Conservation (phyloP, 1,139 yeast genomes). For the Candida anutae region DNA sequence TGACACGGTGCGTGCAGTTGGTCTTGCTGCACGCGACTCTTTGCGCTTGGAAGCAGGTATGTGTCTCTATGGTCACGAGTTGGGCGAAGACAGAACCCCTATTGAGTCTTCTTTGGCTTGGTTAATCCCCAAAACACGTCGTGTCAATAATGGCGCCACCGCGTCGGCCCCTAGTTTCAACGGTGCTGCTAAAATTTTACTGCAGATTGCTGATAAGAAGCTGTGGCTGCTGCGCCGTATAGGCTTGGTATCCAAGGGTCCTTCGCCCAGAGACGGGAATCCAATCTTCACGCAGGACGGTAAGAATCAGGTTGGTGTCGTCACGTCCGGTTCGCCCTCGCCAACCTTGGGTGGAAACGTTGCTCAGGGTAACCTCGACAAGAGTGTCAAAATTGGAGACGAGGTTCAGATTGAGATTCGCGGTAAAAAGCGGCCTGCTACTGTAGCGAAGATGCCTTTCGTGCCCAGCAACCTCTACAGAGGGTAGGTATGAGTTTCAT, state of each 20-base stretch:
- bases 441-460: constrained; percentile 75
- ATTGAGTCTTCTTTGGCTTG: constrained; percentile 83
- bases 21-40: constrained; percentile 95
- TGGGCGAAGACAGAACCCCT: constrained; percentile 76
- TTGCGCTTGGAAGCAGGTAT: constrained; percentile 94
- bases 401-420: constrained; percentile 68
- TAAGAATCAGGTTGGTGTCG: constrained; percentile 54
- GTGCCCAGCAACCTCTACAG: constrained; percentile 67
- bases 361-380: constrained; percentile 84
- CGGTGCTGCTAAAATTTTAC: constrained; percentile 64
- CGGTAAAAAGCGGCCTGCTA: constrained; percentile 73
- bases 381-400: constrained; percentile 75
- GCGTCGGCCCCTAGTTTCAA: constrained; percentile 49
- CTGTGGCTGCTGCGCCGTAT: constrained; percentile 59
- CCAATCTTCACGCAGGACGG: constrained; percentile 46
- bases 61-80: constrained; percentile 94
- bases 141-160: constrained; percentile 26
- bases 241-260: constrained; percentile 69
- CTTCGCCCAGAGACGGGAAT: constrained; percentile 87
- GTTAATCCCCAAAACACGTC: constrained; percentile 79
- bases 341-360: constrained; percentile 84
- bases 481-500: too few species aligned
- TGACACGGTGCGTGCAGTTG: constrained; percentile 71
- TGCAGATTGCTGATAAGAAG: constrained; percentile 61
- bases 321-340: constrained; percentile 87